Percentiles rank a stretch among this genome's conserved stretches.
phyloP scores from a whole-genome alignment of 805 yeast genomes.

The Candida ortonii region DNA sequence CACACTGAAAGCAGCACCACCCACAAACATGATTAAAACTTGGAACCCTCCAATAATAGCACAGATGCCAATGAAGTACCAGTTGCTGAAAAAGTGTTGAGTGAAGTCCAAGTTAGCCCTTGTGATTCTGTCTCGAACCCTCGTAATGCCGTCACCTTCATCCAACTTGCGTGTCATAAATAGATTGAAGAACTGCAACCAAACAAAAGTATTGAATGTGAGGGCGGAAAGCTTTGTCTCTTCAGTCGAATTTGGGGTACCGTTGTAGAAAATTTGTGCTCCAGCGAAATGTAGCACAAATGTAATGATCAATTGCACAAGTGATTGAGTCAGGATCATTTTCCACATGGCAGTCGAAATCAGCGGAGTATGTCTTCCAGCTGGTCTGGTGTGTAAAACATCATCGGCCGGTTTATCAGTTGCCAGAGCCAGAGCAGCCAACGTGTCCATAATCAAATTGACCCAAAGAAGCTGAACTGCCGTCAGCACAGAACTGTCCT shows the following conservation, averaged over 20 bases:
- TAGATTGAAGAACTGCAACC: constrained; percentile 95
- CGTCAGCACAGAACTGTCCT: constrained; percentile 83
- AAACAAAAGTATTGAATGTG: constrained; percentile 94
- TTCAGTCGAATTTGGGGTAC: constrained; percentile 38
- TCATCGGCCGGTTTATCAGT: constrained; percentile 93
- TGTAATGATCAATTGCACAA: constrained; percentile 75
- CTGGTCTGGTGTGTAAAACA: constrained; percentile 77
- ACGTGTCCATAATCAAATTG: constrained; percentile 95
- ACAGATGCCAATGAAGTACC: constrained; percentile 74
- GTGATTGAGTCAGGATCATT: constrained; percentile 89
- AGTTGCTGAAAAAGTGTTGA: constrained; percentile 76
- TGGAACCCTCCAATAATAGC: constrained; percentile 79
- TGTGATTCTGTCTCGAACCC: constrained; percentile 57
- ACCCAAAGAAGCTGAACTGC: constrained; percentile 98
- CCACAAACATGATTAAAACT: constrained; percentile 89
- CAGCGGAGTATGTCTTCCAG: constrained; percentile 73
- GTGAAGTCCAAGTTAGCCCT: constrained; percentile 74
- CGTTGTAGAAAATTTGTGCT: constrained; percentile 48
- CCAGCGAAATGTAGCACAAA: constrained; percentile 83
- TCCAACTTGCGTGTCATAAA: constrained; percentile 89
- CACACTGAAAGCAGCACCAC: constrained; percentile 92
- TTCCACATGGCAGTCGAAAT: constrained; percentile 96
- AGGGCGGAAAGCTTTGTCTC: constrained; percentile 67
- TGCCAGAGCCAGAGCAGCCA: constrained; percentile 96
- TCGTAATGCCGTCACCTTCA: constrained; percentile 69